phyloP scores from a whole-genome alignment of 371 early-diverging fungal genomes.

The Blakeslea trispora region DNA sequence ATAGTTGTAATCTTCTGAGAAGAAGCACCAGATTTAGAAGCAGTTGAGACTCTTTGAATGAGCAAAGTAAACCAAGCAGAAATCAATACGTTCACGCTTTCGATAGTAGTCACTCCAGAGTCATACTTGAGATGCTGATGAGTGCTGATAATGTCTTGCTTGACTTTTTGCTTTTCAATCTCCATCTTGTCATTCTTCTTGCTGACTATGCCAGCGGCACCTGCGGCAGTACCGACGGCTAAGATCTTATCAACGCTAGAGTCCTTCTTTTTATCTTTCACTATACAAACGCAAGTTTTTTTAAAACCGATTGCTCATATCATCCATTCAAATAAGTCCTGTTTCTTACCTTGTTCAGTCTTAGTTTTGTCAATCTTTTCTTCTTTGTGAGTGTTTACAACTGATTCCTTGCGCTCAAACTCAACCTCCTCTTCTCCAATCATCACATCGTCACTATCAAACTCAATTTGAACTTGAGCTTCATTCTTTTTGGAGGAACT shows the following conservation, averaged over 20 bases:
- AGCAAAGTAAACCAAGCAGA: conserved; percentile 25
- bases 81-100: conserved; percentile 25
- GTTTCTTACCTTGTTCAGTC: conserved; percentile 21
- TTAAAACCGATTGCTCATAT: no score
- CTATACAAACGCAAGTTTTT: conserved; percentile 1
- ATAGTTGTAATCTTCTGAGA: conserved; percentile 26
- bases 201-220: conserved; percentile 10
- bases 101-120: conserved; percentile 24
- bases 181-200: conserved; percentile 24
- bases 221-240: conserved; percentile 24
- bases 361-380: conserved; percentile 7
- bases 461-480: conserved; percentile 18
- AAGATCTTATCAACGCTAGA: conserved; percentile 18
- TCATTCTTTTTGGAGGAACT: conserved; percentile 1
- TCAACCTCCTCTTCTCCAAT: conserved; percentile 33
- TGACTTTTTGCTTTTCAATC: conserved; percentile 4
- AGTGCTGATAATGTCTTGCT: conserved; percentile 3
- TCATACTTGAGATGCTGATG: conserved; percentile 17
- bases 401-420: conserved; percentile 15
- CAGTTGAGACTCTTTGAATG: conserved; percentile 24
- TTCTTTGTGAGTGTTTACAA: conserved; percentile 1
- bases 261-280: conserved; percentile 15
- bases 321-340: no score
- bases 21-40: conserved; percentile 24
- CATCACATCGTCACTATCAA: conserved; percentile 25